Percentiles rank a stretch among this genome's conserved stretches.
These are phyloP conservation scores for Pseudogymnoascus sp. DNA, from an alignment of 2,329 filamentous ascomycete species.

Conservation along the genomic window DNA sequence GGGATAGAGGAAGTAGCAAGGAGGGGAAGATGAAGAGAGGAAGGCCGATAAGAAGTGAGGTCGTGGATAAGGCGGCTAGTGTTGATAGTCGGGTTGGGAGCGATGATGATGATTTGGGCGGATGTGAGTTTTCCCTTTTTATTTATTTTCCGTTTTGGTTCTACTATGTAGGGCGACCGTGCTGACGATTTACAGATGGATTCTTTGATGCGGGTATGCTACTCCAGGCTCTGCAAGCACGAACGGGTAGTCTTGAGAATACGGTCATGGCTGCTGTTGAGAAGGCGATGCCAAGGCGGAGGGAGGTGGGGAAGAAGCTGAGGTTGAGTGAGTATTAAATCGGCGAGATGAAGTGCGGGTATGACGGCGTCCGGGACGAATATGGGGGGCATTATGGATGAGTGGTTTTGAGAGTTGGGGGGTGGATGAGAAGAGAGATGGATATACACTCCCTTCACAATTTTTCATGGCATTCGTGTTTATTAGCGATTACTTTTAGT, in stretches of 20 bases:
- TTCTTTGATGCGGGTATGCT: slow-evolving; percentile 98
- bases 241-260: slow-evolving; percentile 45
- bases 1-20: slow-evolving; percentile 14
- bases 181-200: slow-evolving; percentile 55
- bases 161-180: slow-evolving; percentile 18
- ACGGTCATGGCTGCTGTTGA: slow-evolving; percentile 22
- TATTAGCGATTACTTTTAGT: background rate
- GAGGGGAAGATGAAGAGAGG: slow-evolving; percentile 60
- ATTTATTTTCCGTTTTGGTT: slow-evolving; percentile 9
- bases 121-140: slow-evolving; percentile 60
- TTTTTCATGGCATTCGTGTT: background rate
- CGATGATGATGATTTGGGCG: slow-evolving; percentile 83
- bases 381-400: background rate
- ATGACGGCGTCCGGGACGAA: background rate
- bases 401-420: background rate
- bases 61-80: slow-evolving; percentile 31
- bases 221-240: slow-evolving; percentile 73
- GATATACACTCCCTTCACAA: background rate
- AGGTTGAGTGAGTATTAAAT: slow-evolving; percentile 58
- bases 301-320: slow-evolving; percentile 69
- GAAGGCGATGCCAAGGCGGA: slow-evolving; percentile 47
- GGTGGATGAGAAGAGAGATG: background rate
- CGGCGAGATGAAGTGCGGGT: background rate
- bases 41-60: slow-evolving; percentile 57
- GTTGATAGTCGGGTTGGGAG: slow-evolving; percentile 62